Evolutionary conservation across 495 filamentous ascomycete genomes (phyloP).

Genomic region (Cladorrhinum samala): DNA sequence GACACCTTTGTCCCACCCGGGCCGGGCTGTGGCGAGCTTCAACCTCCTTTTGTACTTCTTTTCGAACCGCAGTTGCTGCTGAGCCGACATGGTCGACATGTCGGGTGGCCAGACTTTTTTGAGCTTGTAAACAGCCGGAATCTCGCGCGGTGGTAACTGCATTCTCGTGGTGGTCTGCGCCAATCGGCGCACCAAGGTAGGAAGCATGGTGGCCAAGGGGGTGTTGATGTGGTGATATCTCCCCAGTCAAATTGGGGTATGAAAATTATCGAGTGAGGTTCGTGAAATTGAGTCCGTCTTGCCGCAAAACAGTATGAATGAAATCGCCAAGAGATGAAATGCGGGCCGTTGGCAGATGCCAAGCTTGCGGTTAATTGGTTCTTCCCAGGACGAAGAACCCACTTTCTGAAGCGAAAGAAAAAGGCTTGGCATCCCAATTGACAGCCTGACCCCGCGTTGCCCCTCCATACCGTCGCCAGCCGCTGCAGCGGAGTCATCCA

Average conservation of each 20-base stretch:
- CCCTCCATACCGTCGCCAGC: constrained; percentile 11
- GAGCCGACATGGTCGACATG: constrained; percentile 68
- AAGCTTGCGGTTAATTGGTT: neutral
- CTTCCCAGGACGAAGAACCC: no score
- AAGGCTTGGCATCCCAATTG: neutral
- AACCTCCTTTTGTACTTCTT: constrained; percentile 64
- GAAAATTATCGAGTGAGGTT: neutral
- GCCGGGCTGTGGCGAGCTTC: constrained; percentile 66
- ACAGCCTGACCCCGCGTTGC: constrained; percentile 15
- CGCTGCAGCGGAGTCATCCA: constrained; percentile 17
- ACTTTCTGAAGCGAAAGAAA: no score
- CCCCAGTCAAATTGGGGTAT: neutral
- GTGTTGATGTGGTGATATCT: neutral
- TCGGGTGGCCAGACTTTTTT: constrained; percentile 91
- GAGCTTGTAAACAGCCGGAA: constrained; percentile 60
- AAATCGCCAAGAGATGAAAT: neutral
- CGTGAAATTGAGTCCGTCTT: no score
- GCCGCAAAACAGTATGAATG: neutral
- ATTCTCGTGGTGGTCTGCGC: constrained; percentile 19
- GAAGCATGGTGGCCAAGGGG: constrained; percentile 30
- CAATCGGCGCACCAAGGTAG: constrained; percentile 37
- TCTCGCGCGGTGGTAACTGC: constrained; percentile 4
- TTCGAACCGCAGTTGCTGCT: constrained; percentile 83
- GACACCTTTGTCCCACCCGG: constrained; percentile 65
- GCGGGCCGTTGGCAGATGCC: neutral